Conservation (phyloP, 345 rosid genomes). For the Microcos paniculata region DNA sequence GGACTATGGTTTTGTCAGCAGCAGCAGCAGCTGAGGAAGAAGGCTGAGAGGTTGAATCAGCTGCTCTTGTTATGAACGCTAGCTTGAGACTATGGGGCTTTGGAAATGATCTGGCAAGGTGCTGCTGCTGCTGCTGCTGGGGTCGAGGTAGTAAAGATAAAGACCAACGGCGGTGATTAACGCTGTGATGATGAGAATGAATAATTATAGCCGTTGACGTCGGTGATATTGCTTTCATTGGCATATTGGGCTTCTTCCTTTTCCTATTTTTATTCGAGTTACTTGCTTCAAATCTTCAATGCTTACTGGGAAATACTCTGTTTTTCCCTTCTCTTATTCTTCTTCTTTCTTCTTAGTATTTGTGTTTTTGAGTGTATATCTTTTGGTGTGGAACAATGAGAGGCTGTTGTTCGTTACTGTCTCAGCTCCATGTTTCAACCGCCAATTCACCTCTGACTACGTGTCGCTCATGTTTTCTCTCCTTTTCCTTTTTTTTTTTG, state of each 20-base stretch:
- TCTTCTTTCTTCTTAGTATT: not conserved
- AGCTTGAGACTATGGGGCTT: not conserved
- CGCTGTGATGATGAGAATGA: constrained; percentile 12
- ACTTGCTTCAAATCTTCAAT: not conserved
- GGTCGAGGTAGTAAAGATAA: not conserved
- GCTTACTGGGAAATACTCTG: not conserved
- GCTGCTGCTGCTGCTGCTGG: not conserved
- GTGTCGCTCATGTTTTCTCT: not conserved
- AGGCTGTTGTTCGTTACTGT: constrained; percentile 1
- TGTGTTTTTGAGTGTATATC: not conserved
- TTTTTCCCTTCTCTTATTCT: not conserved
- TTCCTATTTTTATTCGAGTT: not conserved
- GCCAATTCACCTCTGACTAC: not conserved
- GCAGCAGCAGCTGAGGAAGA: not conserved
- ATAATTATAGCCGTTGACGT: constrained; percentile 4
- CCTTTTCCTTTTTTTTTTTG: not conserved
- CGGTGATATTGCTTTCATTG: constrained; percentile 14
- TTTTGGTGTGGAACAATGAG: constrained; percentile 5
- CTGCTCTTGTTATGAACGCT: constrained; percentile 2
- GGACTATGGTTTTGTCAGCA: not conserved
- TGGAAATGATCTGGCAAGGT: not conserved
- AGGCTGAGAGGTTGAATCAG: constrained; percentile 11
- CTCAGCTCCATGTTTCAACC: constrained; percentile 8
- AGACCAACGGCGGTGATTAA: not conserved
- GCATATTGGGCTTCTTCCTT: no score